Evolutionary conservation across 2,329 filamentous ascomycete genomes (phyloP), one percentile per base, ranked within the genome.

Genomic region (Cercospora canescens): DNA sequence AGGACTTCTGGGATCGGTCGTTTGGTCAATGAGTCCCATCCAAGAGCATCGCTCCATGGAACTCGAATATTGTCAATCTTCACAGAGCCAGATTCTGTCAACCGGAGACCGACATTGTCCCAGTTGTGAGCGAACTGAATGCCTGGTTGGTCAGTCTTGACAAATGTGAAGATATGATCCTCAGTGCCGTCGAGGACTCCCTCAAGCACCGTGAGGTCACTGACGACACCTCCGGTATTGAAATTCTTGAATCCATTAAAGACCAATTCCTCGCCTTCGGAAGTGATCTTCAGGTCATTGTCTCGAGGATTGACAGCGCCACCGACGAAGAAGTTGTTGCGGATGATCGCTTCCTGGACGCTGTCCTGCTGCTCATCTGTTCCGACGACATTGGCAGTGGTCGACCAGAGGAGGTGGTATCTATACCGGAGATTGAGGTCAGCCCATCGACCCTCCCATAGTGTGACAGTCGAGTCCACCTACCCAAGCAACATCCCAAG

Each of bases 141-240:
- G 0, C 87, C 87, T 0, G 82, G 75, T 72, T 90, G 87, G 0
- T 80, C 74, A 0, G 88, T 89, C 5, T 81, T 80, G 1, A 88
- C 87, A 24, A 89, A 76, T 2, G 87, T 85, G 71, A 89, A 90
- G 64, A 90, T 86, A 71, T 90, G 88, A 61, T 87, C 80, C 4
- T 83, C 80, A 0, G 86, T 88, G 18, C 81, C 84, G 6, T 86
- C 82, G n/a, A 84, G 78, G 0, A 87, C 84, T 21, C 88, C 88
- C 71, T 91, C 88, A 0, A 91, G 81, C 0, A 90, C 86, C 0
- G 87, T 89, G 21, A 90, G 77, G 65, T 91, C 88, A 0, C 87
- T 89, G 2, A 91, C 81, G 0, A 89, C 87, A 28, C 88, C 88
- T 0, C 88, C 88, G 0, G 88, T 91, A 72, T 88, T 90, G 80